phyloP scores from a whole-genome alignment of 352 stramenopile genomes.

The Thraustochytrium striatum region DNA sequence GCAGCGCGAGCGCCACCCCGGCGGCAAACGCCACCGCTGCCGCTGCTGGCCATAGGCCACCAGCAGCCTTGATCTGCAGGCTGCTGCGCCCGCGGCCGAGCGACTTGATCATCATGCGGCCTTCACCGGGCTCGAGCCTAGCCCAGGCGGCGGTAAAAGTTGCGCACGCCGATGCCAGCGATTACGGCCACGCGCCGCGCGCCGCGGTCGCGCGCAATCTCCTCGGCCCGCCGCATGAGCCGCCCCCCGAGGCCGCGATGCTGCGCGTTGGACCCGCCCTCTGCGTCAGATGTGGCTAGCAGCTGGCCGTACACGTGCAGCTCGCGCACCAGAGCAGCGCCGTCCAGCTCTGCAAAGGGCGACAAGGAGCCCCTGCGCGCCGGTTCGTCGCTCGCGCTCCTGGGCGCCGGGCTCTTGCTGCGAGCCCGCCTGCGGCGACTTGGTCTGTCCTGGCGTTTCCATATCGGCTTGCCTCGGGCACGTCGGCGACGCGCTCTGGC shows the following conservation, averaged over 20 bases:
- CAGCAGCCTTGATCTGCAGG: no score
- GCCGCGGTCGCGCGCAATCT: slow-evolving; percentile 83
- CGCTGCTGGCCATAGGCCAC: no score
- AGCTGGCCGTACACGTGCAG: slow-evolving; percentile 88
- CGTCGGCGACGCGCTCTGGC: no score
- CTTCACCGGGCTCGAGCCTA: slow-evolving; percentile 84
- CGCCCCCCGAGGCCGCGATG: slow-evolving; percentile 82
- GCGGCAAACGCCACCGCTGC: no score
- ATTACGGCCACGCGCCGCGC: slow-evolving; percentile 90
- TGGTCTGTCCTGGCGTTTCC: not conserved
- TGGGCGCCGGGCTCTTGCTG: not conserved
- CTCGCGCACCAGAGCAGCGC: slow-evolving; percentile 66
- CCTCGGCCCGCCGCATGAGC: slow-evolving; percentile 93
- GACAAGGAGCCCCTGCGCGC: not conserved
- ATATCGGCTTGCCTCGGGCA: no score
- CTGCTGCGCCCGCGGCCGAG: not conserved
- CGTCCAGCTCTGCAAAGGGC: slow-evolving; percentile 37
- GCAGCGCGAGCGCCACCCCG: no score
- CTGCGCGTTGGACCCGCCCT: not conserved
- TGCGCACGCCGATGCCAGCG: slow-evolving; percentile 85
- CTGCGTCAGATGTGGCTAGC: not conserved
- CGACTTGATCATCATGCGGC: slow-evolving; percentile 11
- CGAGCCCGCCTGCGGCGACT: not conserved
- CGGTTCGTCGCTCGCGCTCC: not conserved
- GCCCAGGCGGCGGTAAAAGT: slow-evolving; percentile 95